phyloP scores from a whole-genome alignment of 2,329 filamentous ascomycete species.

The Fusarium chuoi region DNA sequence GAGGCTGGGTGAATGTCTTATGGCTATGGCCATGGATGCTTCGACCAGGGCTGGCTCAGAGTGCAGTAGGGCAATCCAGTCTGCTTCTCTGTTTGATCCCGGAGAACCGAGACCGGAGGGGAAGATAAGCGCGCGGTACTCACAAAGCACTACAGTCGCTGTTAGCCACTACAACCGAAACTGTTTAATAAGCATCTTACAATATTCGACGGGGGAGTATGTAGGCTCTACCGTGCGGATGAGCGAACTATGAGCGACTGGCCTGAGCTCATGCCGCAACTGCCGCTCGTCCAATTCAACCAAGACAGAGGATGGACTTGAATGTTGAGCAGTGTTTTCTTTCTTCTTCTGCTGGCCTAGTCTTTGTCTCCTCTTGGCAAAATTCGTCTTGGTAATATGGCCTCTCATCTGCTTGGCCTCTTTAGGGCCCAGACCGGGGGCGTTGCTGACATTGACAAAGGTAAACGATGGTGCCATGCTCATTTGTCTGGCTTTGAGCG shows the following conservation, averaged over 20 bases:
- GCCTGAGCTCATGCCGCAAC: background rate
- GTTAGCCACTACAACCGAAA: background rate
- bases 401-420: constrained; percentile 13
- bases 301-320: too few species aligned
- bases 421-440: constrained; percentile 4
- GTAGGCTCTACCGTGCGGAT: background rate
- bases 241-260: background rate
- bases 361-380: constrained; percentile 19
- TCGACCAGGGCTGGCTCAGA: constrained; percentile 42
- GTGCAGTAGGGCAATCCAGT: constrained; percentile 28
- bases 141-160: background rate
- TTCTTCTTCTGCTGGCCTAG: background rate
- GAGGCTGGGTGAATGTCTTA: background rate
- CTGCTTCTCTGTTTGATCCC: constrained; percentile 2
- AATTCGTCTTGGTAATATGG: constrained; percentile 13
- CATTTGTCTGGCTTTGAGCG: rapidly evolving
- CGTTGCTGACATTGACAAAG: constrained; percentile 13
- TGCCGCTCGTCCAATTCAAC: background rate
- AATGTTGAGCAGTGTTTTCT: too few species aligned
- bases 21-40: constrained; percentile 35
- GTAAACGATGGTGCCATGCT: background rate
- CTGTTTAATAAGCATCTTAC: background rate
- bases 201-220: background rate
- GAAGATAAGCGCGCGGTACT: constrained; percentile 6
- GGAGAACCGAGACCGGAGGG: background rate